These are phyloP conservation scores for Thraustochytrium sp. DNA, from an alignment of 352 stramenopile genomes.

Conservation along the genomic window DNA sequence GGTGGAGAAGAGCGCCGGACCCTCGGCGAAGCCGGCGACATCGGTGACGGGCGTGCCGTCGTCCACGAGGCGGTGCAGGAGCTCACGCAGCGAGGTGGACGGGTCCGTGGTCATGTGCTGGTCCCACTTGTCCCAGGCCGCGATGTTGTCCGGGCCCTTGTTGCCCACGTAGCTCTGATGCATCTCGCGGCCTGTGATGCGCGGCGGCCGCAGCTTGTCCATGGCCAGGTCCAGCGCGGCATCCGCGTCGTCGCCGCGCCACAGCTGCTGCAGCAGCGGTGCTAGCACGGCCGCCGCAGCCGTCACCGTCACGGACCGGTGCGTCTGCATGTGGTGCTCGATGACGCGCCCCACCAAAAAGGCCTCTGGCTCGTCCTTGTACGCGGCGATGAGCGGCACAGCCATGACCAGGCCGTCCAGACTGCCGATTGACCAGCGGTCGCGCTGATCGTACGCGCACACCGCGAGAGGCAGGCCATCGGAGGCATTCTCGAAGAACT, in stretches of 20 bases:
- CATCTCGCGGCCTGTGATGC: slow-evolving; percentile 45
- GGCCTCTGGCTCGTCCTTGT: slow-evolving; percentile 44
- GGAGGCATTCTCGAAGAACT: slow-evolving; percentile 47
- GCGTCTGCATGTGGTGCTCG: slow-evolving; percentile 48
- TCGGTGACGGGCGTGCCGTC: slow-evolving; percentile 41
- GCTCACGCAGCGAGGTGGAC: slow-evolving; percentile 32
- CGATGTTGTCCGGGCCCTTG: slow-evolving; percentile 45
- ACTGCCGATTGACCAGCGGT: slow-evolving; percentile 47
- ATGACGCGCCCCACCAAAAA: slow-evolving; percentile 46
- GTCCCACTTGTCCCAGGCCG: slow-evolving; percentile 46
- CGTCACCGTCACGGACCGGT: slow-evolving; percentile 43
- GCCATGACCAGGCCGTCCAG: slow-evolving; percentile 48
- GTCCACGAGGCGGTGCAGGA: slow-evolving; percentile 43
- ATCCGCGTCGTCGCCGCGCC: slow-evolving; percentile 1
- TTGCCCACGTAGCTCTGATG: slow-evolving; percentile 35
- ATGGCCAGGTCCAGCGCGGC: slow-evolving; percentile 40
- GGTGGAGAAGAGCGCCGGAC: slow-evolving; percentile 30
- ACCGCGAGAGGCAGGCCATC: slow-evolving; percentile 30
- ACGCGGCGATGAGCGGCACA: slow-evolving; percentile 48
- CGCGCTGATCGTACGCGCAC: slow-evolving; percentile 46
- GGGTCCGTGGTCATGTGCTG: slow-evolving; percentile 46
- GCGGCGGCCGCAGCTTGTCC: slow-evolving; percentile 46
- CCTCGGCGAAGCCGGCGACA: slow-evolving; percentile 34
- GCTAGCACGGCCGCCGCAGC: slow-evolving; percentile 41
- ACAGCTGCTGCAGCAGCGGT: slow-evolving; percentile 44